A percentile compares a stretch with the other conserved stretches of the same genome.
These are phyloP conservation scores for Mortierella sp. DNA, from an alignment of 371 early-diverging fungal species.

Conservation along the genomic window DNA sequence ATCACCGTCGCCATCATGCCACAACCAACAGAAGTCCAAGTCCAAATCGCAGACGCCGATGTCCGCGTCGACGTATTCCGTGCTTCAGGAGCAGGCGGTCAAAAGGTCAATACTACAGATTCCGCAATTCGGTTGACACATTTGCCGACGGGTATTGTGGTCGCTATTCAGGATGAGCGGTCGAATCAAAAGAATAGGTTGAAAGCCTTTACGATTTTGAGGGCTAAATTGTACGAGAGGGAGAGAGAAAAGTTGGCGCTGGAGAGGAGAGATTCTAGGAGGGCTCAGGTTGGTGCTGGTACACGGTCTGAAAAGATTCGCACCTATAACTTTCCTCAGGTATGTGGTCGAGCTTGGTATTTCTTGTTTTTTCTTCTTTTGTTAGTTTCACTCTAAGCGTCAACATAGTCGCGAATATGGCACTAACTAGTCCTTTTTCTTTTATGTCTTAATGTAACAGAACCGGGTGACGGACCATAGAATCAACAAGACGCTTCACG, in stretches of 20 bases:
- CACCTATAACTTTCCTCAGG: slow-evolving; percentile 81
- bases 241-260: slow-evolving; percentile 72
- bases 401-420: neutral
- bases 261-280: slow-evolving; percentile 75
- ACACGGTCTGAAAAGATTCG: slow-evolving; percentile 89
- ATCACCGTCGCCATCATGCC: slow-evolving; percentile 89
- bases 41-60: slow-evolving; percentile 79
- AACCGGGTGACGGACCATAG: slow-evolving; percentile 91
- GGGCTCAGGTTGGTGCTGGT: slow-evolving; percentile 79
- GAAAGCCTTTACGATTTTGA: slow-evolving; percentile 87
- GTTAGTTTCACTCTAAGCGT: too few species aligned
- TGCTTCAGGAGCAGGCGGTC: slow-evolving; percentile 89
- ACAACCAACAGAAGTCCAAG: slow-evolving; percentile 80
- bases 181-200: slow-evolving; percentile 94
- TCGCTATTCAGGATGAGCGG: slow-evolving; percentile 92
- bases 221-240: slow-evolving; percentile 84
- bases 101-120: slow-evolving; percentile 97
- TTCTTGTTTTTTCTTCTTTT: too few species aligned
- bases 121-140: slow-evolving; percentile 96
- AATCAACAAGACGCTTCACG: slow-evolving; percentile 81
- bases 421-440: neutral
- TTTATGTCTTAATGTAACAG: slow-evolving; percentile 27
- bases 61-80: slow-evolving; percentile 84
- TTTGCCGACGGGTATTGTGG: slow-evolving; percentile 90
- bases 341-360: slow-evolving; percentile 6